phyloP scores from a whole-genome alignment of 371 early-diverging fungal genomes.

The Catenaria anguillulae region DNA sequence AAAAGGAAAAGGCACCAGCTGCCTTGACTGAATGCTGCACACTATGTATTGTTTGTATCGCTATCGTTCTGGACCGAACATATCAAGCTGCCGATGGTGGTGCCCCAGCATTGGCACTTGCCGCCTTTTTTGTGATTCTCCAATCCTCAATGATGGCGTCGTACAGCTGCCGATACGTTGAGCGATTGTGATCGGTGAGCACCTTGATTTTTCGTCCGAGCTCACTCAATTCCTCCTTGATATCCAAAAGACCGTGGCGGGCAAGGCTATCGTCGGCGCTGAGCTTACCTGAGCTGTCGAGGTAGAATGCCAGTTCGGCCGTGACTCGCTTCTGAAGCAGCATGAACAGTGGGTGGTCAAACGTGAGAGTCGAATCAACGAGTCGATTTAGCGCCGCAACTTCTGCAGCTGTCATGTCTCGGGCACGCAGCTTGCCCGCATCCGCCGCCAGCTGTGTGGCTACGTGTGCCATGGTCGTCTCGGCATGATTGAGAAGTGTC shows the following conservation, averaged over 20 bases:
- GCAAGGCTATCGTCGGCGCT: background rate
- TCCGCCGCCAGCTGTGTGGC: background rate
- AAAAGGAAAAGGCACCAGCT: too few species aligned
- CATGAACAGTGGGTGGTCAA: background rate
- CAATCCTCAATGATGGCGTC: background rate
- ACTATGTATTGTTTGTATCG: too few species aligned
- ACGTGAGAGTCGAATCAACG: background rate
- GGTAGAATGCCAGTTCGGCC: background rate
- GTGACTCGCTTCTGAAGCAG: background rate
- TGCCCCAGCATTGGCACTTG: too few species aligned
- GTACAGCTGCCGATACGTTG: background rate
- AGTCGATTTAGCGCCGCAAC: background rate
- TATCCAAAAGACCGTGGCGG: background rate
- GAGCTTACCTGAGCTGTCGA: background rate
- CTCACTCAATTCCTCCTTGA: background rate
- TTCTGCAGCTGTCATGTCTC: background rate
- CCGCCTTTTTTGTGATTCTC: too few species aligned
- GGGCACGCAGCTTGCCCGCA: background rate
- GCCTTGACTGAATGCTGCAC: too few species aligned
- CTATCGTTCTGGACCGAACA: too few species aligned
- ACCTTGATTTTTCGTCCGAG: background rate
- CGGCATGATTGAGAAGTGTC: slow-evolving; percentile 2
- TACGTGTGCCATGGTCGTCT: slow-evolving; percentile 6
- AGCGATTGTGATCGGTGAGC: background rate
- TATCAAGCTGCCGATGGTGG: too few species aligned